Conservation (phyloP, 1,139 yeast species). For the Pichia kudriavzevii region DNA sequence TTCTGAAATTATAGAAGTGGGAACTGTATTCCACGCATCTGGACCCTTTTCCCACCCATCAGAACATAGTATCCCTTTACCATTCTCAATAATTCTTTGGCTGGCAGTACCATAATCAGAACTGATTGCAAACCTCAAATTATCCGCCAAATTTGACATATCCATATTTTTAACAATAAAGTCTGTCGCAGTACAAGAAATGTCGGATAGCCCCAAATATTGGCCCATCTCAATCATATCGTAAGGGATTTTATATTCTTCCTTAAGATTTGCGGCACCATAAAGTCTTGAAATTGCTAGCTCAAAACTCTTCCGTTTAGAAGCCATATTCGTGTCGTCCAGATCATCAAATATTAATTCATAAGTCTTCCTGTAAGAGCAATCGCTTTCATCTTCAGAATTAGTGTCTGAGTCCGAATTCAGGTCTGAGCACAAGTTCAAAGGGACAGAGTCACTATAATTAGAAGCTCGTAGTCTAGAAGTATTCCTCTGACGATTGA, state of each 20-base stretch:
- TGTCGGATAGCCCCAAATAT: conserved; percentile 37
- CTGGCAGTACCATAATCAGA: conserved; percentile 40
- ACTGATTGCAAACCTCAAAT: conserved; percentile 35
- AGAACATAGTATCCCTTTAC: conserved; percentile 37
- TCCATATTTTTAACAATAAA: conserved; percentile 30
- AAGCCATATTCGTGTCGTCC: background rate
- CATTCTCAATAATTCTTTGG: conserved; percentile 37
- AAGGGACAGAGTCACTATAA: no score
- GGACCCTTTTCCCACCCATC: conserved; percentile 41
- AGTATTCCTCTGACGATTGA: no score
- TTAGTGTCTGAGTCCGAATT: conserved; percentile 9
- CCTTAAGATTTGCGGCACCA: conserved; percentile 32
- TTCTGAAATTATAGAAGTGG: conserved; percentile 34
- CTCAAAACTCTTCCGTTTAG: conserved; percentile 38
- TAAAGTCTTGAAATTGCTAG: conserved; percentile 37
- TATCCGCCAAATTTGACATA: conserved; percentile 31
- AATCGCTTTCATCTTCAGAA: background rate
- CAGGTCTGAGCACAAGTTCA: conserved; percentile 4
- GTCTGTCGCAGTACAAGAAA: conserved; percentile 37
- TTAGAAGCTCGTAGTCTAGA: no score
- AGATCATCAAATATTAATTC: conserved; percentile 35
- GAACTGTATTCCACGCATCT: conserved; percentile 40
- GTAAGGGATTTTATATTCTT: conserved; percentile 30
- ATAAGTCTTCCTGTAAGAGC: conserved; percentile 14
- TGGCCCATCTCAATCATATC: conserved; percentile 39